Base-by-base conservation (phyloP, 768 basidiomycete species). In the Dentipellis sp. region DNA sequence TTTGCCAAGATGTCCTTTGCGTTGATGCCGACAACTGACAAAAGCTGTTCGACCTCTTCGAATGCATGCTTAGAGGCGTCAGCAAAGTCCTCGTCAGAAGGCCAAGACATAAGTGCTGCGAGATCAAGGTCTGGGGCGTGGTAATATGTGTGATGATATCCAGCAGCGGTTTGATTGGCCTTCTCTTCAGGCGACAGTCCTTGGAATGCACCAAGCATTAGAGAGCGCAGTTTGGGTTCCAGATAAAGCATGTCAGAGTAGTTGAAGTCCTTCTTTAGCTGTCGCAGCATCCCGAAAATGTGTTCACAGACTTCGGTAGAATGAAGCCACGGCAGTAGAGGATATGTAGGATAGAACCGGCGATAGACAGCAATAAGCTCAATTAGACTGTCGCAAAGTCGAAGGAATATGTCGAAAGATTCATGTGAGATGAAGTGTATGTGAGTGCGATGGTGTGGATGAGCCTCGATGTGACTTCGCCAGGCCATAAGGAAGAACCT, bases 241-340 rank as follows among this genome's bases (percentile, higher is more conserved):
- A 62, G 47, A 39, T 59, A 57, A 1, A 67, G 34, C 48, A 65
- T 54, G 54, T 69, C 65, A 0, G 56, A 10, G 35, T 46, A 63
- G 0, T 46, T 68, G 57, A 67, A 68, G 53, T 66, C 66, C n/a
- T 62, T 61, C 21, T 60, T 62, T 12, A 68, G 38, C 36, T 63
- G 55, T 0, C 59, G 63, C 1, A 57, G 22, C 17, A 60, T 56
- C 0, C 68, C 69, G 57, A 70, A 71, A 29, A 66, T 49, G 54
- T 71, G 69, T 39, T 70, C 66, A 49, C 64, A 65, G 0, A 56
- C 50, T 36, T 70, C 66, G 0, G 62, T 71, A 3, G 68, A 69
- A 39, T 69, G 68, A 5, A 71, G 60, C 70, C 69, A 71, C 0
- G 65, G 68, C 11, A 69, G 61, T 12, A 70, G 51, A 0, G 67